Evolutionary conservation across 2,329 filamentous ascomycete species (phyloP), one percentile per base, ranked within the genome.

Genomic region (Pyrenophora tritici-repentis): DNA sequence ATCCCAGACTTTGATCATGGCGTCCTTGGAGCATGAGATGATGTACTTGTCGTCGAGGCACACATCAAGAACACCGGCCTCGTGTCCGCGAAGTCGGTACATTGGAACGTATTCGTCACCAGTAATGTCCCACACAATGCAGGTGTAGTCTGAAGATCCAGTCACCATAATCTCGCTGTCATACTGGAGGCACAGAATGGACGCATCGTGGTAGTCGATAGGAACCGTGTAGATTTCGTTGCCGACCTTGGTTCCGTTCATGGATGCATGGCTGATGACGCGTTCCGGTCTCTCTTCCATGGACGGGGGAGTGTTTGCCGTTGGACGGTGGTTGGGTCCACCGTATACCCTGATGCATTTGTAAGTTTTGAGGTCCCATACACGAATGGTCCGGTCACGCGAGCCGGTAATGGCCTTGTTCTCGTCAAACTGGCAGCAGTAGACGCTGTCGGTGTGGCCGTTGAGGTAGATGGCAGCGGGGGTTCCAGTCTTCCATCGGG

Each of bases 391-490:
- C 71, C 90, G 90, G 75, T 99, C 94, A 56, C 94, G 87, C 8
- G 93, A 97, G 22, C 94, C 94, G 2, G 94, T 97, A 60, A 99
- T 92, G 68, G 97, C 96, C 75, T 97, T 99, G 70, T 89, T 82
- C 87, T 97, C 93, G 72, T 99, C 94, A 71, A 97, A 99, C 70
- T 99, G 94, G 49, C 96, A 84, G 74, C 94, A 99, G 76, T 99
- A 99, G 50, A 99, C 95, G 60, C 91, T 97, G 73, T 99, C 94
- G 20, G 87, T 86, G 72, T 99, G 94, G 2, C 94, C 94, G 65
- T 94, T 91, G 17, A 99, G 82, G 73, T 97, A 97, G 48, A 96
- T 86, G 0, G 91, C 87, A 38, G 85, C 87, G 7, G 91, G 90
- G 59, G 87, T 86, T 48, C 89, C 88, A 42, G 86, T 79, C 63